These are phyloP conservation scores for Ehretia macrophylla DNA, from an alignment of 257 asterid genomes.

Conservation along the genomic window DNA sequence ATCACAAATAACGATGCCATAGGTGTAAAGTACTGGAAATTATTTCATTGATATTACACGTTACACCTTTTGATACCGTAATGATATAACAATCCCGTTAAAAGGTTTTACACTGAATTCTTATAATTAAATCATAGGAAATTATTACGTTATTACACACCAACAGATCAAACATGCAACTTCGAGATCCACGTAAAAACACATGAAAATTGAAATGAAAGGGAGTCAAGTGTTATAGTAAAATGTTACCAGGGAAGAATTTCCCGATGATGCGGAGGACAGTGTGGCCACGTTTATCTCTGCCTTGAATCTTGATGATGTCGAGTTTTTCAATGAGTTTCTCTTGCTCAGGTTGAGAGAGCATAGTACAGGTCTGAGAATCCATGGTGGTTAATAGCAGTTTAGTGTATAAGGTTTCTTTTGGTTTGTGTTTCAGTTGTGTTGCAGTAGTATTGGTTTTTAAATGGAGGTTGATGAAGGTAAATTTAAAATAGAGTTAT, in stretches of 20 bases:
- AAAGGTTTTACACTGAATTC: too few species aligned
- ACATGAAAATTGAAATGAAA: too few species aligned
- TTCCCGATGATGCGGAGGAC: constrained; percentile 64
- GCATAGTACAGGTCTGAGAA: constrained; percentile 15
- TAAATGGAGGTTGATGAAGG: neutral
- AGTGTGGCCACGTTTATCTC: constrained; percentile 52
- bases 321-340: constrained; percentile 48
- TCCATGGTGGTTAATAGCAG: constrained; percentile 21
- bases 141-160: too few species aligned
- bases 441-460: neutral
- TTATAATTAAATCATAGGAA: too few species aligned
- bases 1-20: too few species aligned
- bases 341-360: constrained; percentile 39
- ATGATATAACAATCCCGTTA: too few species aligned
- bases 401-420: neutral
- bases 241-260: constrained; percentile 65
- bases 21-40: too few species aligned
- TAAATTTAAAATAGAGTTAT: neutral
- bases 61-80: too few species aligned
- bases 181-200: too few species aligned
- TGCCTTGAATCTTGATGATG: constrained; percentile 72
- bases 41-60: too few species aligned
- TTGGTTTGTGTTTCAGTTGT: neutral
- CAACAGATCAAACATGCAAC: too few species aligned
- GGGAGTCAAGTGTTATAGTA: too few species aligned